Evolutionary conservation across 202 grass and related monocot genomes (phyloP), one percentile per base, ranked within the genome.

Genomic region (Sporobolus alterniflorus): DNA sequence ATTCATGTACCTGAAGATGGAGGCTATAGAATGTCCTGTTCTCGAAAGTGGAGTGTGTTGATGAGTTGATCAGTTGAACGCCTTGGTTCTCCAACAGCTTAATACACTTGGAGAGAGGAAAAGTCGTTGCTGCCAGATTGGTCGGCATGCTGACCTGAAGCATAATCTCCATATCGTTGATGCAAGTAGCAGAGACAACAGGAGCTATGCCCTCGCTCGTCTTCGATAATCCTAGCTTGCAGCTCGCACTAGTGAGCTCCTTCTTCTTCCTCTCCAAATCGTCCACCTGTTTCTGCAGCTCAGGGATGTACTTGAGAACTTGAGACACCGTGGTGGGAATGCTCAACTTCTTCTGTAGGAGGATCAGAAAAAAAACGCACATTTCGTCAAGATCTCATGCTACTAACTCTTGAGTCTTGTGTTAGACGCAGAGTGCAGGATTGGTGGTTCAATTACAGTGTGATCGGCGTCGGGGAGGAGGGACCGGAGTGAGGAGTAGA

Each of bases 271-370:
- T 81, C 72, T 88, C 76, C 72, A 98, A 80, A 2, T 54, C 84
- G 15, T 52, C 69, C 2, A 98, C 85, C 55, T 93, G 77, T 33
- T 89, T 91, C 71, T 96, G 93, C 80, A 98, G 91, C 82, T 96
- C 89, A 5, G 96, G 96, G 69, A 96, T 96, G 87, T 94, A 96
- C 83, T 90, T 96, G 50, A 96, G 63, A 11, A 90, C 89, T 34
- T 82, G 79, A 2, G 93, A 96, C 44, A 98, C 82, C 13, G 83
- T 98, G 47, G 74, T 72, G 7, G 96, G 93, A 52, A 98, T 98
- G 85, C 96, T 96, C 87, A 95, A 62, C 76, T 96, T 96, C 87
- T 96, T 98, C 91, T 95, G 89, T 71, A 69, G 40, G 9, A 69
- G 40, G 9, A 69, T 29, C 42, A 4, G 1, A 47, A 30, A 3